Percentiles rank a stretch among this genome's conserved stretches.
phyloP scores from a whole-genome alignment of 2,329 filamentous ascomycete genomes.

The Samsoniella hepiali region DNA sequence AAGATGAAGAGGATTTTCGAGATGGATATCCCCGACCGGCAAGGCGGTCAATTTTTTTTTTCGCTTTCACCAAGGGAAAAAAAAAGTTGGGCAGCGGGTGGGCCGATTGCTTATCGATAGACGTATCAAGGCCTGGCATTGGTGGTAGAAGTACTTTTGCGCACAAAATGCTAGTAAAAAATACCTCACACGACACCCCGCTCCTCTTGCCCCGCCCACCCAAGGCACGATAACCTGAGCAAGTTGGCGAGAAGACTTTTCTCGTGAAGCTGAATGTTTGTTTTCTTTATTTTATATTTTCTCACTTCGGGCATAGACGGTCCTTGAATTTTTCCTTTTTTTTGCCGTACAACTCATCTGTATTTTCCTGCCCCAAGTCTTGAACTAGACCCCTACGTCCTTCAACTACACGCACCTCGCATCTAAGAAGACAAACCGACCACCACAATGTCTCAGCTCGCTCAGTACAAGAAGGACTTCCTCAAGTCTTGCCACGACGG shows the following conservation, averaged over 20 bases:
- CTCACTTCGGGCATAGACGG: not conserved
- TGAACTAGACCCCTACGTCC: not conserved
- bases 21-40: conserved; percentile 12
- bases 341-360: not conserved
- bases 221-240: not conserved
- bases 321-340: not conserved
- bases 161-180: not conserved
- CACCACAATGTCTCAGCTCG: conserved; percentile 45
- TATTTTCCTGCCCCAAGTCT: not conserved
- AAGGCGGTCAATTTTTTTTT: conserved; percentile 34
- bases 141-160: not conserved
- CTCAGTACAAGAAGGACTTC: conserved; percentile 69
- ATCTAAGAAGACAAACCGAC: not conserved
- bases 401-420: not conserved
- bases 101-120: conserved; percentile 28
- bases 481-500: conserved; percentile 65
- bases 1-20: conserved; percentile 20
- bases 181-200: conserved; percentile 7
- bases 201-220: conserved; percentile 4
- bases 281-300: not conserved
- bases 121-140: conserved; percentile 1
- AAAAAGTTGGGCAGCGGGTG: conserved; percentile 13
- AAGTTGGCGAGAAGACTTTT: conserved; percentile 9
- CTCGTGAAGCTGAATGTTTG: not conserved
- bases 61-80: conserved; percentile 21